phyloP scores from a whole-genome alignment of 2,329 filamentous ascomycete genomes.

The Aspergillus quadrilineatus region DNA sequence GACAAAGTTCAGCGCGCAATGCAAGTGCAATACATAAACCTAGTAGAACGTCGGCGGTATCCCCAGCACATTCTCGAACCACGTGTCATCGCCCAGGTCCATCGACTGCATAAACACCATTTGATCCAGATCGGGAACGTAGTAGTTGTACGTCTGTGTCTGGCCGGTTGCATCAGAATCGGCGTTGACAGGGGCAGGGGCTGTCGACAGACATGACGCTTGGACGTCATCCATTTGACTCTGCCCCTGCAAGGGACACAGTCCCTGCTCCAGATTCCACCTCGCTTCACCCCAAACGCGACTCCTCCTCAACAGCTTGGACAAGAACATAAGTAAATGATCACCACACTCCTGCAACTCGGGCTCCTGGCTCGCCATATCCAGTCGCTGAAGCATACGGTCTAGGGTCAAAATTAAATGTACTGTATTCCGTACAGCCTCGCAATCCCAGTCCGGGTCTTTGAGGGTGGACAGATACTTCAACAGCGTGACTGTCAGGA shows the following conservation, averaged over 20 bases:
- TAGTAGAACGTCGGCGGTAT: constrained; percentile 31
- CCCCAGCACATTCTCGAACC: constrained; percentile 25
- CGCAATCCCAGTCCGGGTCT: constrained; percentile 41
- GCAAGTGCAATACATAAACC: neutral
- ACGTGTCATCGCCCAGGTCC: constrained; percentile 29
- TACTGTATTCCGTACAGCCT: constrained; percentile 35
- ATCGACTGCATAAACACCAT: constrained; percentile 32
- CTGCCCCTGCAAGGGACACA: neutral
- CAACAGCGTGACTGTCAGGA: constrained; percentile 35
- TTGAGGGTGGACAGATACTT: constrained; percentile 39
- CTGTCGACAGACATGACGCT: neutral
- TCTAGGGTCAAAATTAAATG: constrained; percentile 33
- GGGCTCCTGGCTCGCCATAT: constrained; percentile 27
- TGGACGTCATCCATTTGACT: constrained; percentile 9
- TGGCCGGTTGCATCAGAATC: constrained; percentile 4
- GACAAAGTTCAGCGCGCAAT: too few species aligned
- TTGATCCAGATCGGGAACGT: constrained; percentile 27
- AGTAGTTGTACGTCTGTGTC: constrained; percentile 2
- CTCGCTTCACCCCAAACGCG: constrained; percentile 22
- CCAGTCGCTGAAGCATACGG: constrained; percentile 29
- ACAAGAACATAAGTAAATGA: constrained; percentile 26
- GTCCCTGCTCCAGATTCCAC: constrained; percentile 13
- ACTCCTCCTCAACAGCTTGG: constrained; percentile 26
- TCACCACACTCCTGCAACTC: constrained; percentile 30
- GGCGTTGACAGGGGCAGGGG: neutral